These are phyloP conservation scores for Entomophthora muscae DNA, from an alignment of 371 early-diverging fungal genomes.

Conservation along the genomic window DNA sequence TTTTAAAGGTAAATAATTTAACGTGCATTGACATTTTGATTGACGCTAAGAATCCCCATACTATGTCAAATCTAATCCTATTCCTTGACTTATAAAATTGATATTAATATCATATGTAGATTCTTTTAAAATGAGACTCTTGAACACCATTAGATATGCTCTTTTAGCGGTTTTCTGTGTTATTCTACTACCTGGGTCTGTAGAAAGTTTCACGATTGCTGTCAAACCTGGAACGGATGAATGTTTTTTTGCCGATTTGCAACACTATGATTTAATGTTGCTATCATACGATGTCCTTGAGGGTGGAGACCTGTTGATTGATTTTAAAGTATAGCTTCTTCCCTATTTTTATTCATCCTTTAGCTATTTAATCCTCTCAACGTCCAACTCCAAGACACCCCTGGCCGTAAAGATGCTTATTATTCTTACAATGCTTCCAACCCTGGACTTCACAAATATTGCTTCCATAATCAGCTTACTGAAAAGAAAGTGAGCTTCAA, in stretches of 20 bases:
- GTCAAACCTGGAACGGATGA: not conserved
- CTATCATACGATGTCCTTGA: not conserved
- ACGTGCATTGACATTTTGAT: too few species aligned
- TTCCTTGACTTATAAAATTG: too few species aligned
- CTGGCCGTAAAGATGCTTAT: not conserved
- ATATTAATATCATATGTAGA: too few species aligned
- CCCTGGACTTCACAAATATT: not conserved
- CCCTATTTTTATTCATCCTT: not conserved
- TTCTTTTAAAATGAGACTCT: too few species aligned
- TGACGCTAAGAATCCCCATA: too few species aligned
- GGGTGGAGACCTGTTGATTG: not conserved
- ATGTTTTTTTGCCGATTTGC: not conserved
- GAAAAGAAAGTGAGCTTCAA: not conserved
- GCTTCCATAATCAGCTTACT: not conserved
- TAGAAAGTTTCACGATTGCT: not conserved
- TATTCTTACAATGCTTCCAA: not conserved
- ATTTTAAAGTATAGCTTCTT: not conserved
- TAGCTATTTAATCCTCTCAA: not conserved
- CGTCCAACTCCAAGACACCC: not conserved
- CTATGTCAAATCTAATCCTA: too few species aligned
- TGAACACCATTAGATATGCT: too few species aligned
- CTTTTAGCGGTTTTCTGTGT: too few species aligned
- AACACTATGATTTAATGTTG: not conserved
- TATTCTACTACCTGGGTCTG: too few species aligned
- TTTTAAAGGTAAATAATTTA: too few species aligned